Evolutionary conservation across 139 green algal species (phyloP).

Genomic region (Chlamydomonas sp.): DNA sequence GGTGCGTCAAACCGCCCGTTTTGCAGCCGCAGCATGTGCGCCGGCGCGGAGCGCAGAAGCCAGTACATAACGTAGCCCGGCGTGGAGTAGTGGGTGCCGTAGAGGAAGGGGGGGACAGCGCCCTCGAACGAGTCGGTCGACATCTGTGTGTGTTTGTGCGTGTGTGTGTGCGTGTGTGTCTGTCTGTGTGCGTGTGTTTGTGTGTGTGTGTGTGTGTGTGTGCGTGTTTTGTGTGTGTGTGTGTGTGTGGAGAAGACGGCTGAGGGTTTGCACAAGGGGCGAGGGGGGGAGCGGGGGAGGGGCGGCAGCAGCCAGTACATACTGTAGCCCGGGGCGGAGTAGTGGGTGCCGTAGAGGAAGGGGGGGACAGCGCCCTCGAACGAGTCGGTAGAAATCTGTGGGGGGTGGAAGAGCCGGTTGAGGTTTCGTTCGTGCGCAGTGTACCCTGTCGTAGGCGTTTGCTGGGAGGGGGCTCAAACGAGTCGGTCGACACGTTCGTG

Average conservation of each 20-base stretch:
- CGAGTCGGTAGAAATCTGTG: conserved; percentile 51
- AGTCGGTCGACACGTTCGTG: too few relatives aligned
- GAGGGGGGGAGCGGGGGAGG: not conserved
- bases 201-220: too few relatives aligned
- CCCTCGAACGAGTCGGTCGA: conserved; percentile 33
- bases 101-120: conserved; percentile 76
- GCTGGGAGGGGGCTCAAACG: too few relatives aligned
- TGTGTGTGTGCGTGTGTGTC: too few relatives aligned
- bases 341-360: conserved; percentile 94
- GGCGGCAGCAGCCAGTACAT: conserved; percentile 51
- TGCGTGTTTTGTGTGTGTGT: too few relatives aligned
- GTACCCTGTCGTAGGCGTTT: too few relatives aligned
- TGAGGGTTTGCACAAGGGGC: too few relatives aligned
- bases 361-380: conserved; percentile 48
- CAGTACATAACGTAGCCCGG: conserved; percentile 47
- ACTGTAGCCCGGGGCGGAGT: conserved; percentile 74
- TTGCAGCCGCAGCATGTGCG: conserved; percentile 87
- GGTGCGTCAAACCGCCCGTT: conserved; percentile 87
- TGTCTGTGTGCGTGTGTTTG: too few relatives aligned
- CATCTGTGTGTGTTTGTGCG: conserved; percentile 65
- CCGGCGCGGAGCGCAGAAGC: conserved; percentile 73
- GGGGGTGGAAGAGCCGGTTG: too few relatives aligned
- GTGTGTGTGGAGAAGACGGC: too few relatives aligned
- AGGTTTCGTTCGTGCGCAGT: too few relatives aligned
- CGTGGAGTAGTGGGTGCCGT: conserved; percentile 91